Percentiles rank a stretch among this genome's conserved stretches.
phyloP scores from a whole-genome alignment of 2,329 filamentous ascomycete species.

The Gnomoniopsis sp. region DNA sequence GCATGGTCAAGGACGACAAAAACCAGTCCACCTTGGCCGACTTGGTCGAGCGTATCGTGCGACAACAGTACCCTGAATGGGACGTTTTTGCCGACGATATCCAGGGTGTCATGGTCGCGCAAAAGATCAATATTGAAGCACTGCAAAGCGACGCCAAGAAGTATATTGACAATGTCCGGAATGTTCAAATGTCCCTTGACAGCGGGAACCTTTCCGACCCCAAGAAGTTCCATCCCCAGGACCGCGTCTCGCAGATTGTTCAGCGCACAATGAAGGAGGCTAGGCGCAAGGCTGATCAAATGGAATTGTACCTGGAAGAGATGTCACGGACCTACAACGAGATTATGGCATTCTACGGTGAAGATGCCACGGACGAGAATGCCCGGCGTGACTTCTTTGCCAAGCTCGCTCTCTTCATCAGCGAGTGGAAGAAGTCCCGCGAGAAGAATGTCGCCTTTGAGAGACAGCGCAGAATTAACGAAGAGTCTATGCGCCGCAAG shows the following conservation, averaged over 20 bases:
- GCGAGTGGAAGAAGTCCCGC: slow-evolving; percentile 92
- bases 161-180: slow-evolving; percentile 93
- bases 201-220: slow-evolving; percentile 92
- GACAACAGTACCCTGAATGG: slow-evolving; percentile 95
- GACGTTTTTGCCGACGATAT: slow-evolving; percentile 87
- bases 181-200: slow-evolving; percentile 88
- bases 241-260: slow-evolving; percentile 87
- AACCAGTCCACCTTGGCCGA: slow-evolving; percentile 96
- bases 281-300: slow-evolving; percentile 89
- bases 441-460: slow-evolving; percentile 88
- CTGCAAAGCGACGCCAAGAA: slow-evolving; percentile 81
- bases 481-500: slow-evolving; percentile 90
- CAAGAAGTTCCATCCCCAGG: slow-evolving; percentile 96
- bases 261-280: slow-evolving; percentile 97
- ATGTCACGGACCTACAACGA: slow-evolving; percentile 90
- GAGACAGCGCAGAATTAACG: slow-evolving; percentile 79
- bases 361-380: slow-evolving; percentile 88
- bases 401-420: slow-evolving; percentile 85
- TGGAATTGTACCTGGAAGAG: slow-evolving; percentile 89
- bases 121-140: slow-evolving; percentile 95
- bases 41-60: slow-evolving; percentile 91
- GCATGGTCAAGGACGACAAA: slow-evolving; percentile 99
- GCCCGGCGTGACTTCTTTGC: slow-evolving; percentile 93
- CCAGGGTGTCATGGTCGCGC: slow-evolving; percentile 67
- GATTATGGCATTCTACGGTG: slow-evolving; percentile 94